Evolutionary conservation across 768 basidiomycete species (phyloP), one percentile per base, ranked within the genome.

Genomic region (Cystobasidium onofrii): DNA sequence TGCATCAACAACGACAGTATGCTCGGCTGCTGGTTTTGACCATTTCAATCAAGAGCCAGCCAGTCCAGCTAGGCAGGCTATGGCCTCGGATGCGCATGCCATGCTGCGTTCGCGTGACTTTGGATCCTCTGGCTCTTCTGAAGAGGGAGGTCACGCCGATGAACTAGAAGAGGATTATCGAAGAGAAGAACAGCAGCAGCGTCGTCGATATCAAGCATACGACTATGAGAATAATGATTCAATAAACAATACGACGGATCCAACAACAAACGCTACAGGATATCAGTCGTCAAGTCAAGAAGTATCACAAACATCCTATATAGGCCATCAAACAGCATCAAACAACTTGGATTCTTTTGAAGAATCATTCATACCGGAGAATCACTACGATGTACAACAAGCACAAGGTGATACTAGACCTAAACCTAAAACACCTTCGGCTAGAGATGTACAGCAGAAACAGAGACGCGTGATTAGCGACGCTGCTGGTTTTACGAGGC

Each of bases 21-120:
- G 39, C 7, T 15, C 39, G 39, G 15, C 7, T 39, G 39, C 39
- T 39, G 39, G n/a, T n/a, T n/a, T n/a, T n/a, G n/a, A n/a, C n/a
- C n/a, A n/a, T n/a, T n/a, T n/a, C n/a, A n/a, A 6, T 6, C 39
- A 39, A 39, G 39, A 39, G 39, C 39, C 39, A 15, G 39, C 39
- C 39, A 39, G 27, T n/a, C 61, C 61, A 25, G 34, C 63, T 27
- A 39, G 20, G 43, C 50, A 41, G 23, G 41, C 41, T 15, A 71
- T 71, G 69, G 69, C 69, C 3, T 36, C 69, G 6, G 55, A 36
- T 31, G 69, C 54, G 13, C 52, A 44, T 34, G 69, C 52, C 29
- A 57, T 71, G 69, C 69, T 71, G 52, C 13, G 55, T 27, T 71
- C 69, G 17, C 52, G 69, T 36, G 69, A 55, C 50, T 71, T 71